Evolutionary conservation across 1,284 basidiomycete genomes (phyloP), one percentile per base, ranked within the genome.

Genomic region (Puccinia novopanici): DNA sequence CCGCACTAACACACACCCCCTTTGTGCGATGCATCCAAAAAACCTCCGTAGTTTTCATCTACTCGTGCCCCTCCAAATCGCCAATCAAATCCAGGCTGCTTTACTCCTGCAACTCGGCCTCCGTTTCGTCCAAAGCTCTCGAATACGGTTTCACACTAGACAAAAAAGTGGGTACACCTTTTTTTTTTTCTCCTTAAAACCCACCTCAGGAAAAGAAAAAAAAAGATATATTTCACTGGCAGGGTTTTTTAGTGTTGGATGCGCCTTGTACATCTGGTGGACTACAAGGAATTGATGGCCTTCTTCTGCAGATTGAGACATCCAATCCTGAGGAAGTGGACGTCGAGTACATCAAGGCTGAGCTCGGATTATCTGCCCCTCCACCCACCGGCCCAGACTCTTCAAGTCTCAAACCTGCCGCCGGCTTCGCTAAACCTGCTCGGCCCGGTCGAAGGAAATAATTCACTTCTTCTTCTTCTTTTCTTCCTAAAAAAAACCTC

Each of bases 321-420:
- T 80, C 78, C 0, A 72, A 73, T 68, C 71, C 78, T 17, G 71
- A 74, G n/a, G 78, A 80, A 67, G 63, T 80, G 12, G 65, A 73
- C 54, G 22, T 65, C 22, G 59, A 80, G 27, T 74, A 65, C n/a
- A 80, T 80, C 50, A 67, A 40, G 42, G 52, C 70, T 42, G 78
- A 80, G 50, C 40, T 74, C 17, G 59, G 37, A 68, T 37, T 30
- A 5, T 42, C 70, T 45, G 10, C 24, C 50, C 34, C 30, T 50
- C 54, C 71, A 24, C 54, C 59, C 3, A 73, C 27, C 19, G 42
- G 54, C 1, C 4, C 71, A 0, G 37, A 40, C 10, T 55, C 59
- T 15, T 42, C 37, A 48, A 73, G 30, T 24, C 54, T 40, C 27
- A 59, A 50, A 37, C 37, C 77, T 34, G 15, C 68, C 8, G 24